phyloP scores from a whole-genome alignment of 2,329 filamentous ascomycete genomes.

The Ambrosiella cleistominuta region DNA sequence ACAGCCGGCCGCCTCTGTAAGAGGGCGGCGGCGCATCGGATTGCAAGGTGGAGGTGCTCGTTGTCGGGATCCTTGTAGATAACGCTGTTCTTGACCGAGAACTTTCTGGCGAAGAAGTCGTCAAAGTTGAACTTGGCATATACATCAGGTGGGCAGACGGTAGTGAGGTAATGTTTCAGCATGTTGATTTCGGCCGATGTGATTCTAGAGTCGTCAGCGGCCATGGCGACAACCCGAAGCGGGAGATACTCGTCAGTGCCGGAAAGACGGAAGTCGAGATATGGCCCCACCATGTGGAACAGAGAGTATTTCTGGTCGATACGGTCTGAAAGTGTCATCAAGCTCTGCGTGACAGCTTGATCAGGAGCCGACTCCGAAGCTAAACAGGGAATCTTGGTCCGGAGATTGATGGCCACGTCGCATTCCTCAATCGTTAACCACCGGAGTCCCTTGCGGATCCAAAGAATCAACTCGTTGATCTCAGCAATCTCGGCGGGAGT shows the following conservation, averaged over 20 bases:
- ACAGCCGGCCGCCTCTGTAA: background rate
- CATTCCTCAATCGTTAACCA: slow-evolving; percentile 17
- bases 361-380: background rate
- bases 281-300: background rate
- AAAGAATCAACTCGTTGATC: slow-evolving; percentile 24
- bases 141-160: slow-evolving; percentile 20
- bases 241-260: background rate
- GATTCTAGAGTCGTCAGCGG: background rate
- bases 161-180: slow-evolving; percentile 19
- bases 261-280: background rate
- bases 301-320: background rate
- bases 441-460: slow-evolving; percentile 17
- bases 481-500: slow-evolving; percentile 21
- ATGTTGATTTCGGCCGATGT: slow-evolving; percentile 18
- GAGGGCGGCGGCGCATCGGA: slow-evolving; percentile 14
- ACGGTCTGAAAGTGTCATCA: slow-evolving; percentile 1
- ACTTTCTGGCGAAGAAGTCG: slow-evolving; percentile 19
- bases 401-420: slow-evolving; percentile 15
- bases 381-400: background rate
- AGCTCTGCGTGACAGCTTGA: background rate
- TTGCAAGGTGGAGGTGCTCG: slow-evolving; percentile 17
- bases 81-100: slow-evolving; percentile 17
- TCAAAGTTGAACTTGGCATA: slow-evolving; percentile 21
- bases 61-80: slow-evolving; percentile 21
- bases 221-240: background rate